phyloP scores from a whole-genome alignment of 1,284 basidiomycete genomes.

The Trichosporon sp. region DNA sequence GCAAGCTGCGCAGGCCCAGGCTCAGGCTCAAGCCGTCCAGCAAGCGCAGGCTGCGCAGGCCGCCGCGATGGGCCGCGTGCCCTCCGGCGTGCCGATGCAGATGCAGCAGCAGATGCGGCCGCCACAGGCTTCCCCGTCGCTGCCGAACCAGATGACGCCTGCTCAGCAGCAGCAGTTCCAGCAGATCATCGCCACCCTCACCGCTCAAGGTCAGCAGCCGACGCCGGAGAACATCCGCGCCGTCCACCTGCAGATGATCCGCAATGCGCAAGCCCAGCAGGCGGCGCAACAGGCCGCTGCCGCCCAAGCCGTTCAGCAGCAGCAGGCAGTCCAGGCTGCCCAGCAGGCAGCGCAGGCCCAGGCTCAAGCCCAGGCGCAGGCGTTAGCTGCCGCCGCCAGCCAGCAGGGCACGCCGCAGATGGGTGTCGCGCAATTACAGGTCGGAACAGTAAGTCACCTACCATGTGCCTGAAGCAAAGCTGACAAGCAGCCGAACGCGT shows the following conservation, averaged over 20 bases:
- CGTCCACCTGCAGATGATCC: slow-evolving; percentile 35
- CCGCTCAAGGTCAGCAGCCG: slow-evolving; percentile 41
- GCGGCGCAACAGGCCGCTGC: slow-evolving; percentile 14
- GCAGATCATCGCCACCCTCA: slow-evolving; percentile 41
- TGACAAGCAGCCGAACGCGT: slow-evolving; percentile 4
- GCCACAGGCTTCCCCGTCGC: slow-evolving; percentile 22
- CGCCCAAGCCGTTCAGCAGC: slow-evolving; percentile 11
- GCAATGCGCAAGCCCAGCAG: slow-evolving; percentile 32
- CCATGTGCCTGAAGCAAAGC: not conserved
- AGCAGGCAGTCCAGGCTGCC: slow-evolving; percentile 22
- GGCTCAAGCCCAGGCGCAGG: slow-evolving; percentile 29
- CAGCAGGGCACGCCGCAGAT: slow-evolving; percentile 18
- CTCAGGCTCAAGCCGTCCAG: slow-evolving; percentile 26
- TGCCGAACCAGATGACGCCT: slow-evolving; percentile 26
- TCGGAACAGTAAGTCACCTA: not conserved
- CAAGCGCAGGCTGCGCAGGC: slow-evolving; percentile 27
- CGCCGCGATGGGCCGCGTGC: slow-evolving; percentile 31
- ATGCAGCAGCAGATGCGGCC: slow-evolving; percentile 37
- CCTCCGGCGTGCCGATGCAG: slow-evolving; percentile 27
- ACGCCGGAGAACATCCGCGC: slow-evolving; percentile 44
- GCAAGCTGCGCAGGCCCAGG: slow-evolving; percentile 27
- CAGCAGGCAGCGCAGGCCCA: slow-evolving; percentile 23
- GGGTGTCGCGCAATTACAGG: slow-evolving; percentile 11
- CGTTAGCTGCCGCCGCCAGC: slow-evolving; percentile 21
- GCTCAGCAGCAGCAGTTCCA: slow-evolving; percentile 34